Evolutionary conservation across 2,329 filamentous ascomycete species (phyloP), one percentile per base, ranked within the genome.

Genomic region (Botrytis elliptica): DNA sequence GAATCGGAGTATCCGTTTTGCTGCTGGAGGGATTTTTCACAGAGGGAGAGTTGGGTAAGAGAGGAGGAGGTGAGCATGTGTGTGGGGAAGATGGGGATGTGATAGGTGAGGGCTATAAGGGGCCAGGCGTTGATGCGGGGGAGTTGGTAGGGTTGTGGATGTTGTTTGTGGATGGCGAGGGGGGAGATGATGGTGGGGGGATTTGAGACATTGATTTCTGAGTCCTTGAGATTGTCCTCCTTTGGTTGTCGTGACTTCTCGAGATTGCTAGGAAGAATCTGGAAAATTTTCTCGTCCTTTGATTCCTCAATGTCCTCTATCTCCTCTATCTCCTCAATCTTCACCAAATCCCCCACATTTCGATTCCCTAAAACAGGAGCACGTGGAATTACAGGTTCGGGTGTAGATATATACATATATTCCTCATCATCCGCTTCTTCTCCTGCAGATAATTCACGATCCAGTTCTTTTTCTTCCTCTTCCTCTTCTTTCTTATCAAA

Each of bases 131-230:
- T 12, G 16, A 40, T 16, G 8, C 8, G 6, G 4, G 49, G 49
- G 49, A 4, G 18, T 6, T 7, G 22, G 57, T 3, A 9, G 3
- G 0, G 10, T 36, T 60, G 29, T 22, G 3, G 29, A 1, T 16
- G 1, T 44, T 18, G 18, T 12, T 5, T 20, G 44, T 18, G 7
- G 44, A 20, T 46, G 7, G 42, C 7, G 1, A 44, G 42, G 42
- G 42, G 42, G 18, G 42, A 16, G 4, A 42, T 42, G 14, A 42
- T 42, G 42, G 16, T 44, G 42, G 42, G 42, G 46, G 10, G 0
- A 2, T 2, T 7, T 22, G 20, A 25, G 22, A 3, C 0, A 9
- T 3, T 3, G 8, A 1, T 10, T 49, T 8, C 22, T 22, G 4
- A 22, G 8, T 10, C 49, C 10, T 5, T 0, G 49, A 12, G 49